Conservation (phyloP, 2,329 filamentous ascomycete species). For the Lecanicillium sp. region DNA sequence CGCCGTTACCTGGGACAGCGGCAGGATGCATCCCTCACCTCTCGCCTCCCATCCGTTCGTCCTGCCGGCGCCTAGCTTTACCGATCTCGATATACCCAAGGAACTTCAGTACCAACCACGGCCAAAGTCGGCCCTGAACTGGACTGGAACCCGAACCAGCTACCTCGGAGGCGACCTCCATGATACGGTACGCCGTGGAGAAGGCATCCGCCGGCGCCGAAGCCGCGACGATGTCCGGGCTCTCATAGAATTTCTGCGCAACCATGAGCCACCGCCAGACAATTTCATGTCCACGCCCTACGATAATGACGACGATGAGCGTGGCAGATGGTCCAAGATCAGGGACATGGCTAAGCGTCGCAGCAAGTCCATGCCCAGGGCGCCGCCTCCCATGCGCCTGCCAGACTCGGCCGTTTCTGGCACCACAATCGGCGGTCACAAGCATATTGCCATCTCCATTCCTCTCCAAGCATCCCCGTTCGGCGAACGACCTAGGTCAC, state of each 20-base stretch:
- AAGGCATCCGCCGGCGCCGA: conserved; percentile 1
- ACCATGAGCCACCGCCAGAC: conserved; percentile 37
- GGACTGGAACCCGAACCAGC: conserved; percentile 6
- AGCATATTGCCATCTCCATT: conserved; percentile 55
- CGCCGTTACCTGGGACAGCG: conserved; percentile 5
- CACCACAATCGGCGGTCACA: conserved; percentile 43
- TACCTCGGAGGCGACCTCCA: conserved; percentile 9
- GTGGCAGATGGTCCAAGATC: conserved; percentile 33
- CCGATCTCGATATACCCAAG: conserved; percentile 5
- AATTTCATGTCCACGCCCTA: conserved; percentile 43
- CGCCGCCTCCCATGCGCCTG: conserved; percentile 28
- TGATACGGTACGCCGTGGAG: background rate
- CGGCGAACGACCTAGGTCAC: conserved; percentile 21
- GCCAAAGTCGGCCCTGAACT: background rate
- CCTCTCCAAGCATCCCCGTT: conserved; percentile 42
- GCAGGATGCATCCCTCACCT: conserved; percentile 7
- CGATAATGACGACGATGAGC: conserved; percentile 19
- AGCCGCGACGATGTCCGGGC: conserved; percentile 21
- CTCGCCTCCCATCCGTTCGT: conserved; percentile 9
- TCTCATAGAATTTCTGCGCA: conserved; percentile 42
- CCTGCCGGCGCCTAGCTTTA: conserved; percentile 6
- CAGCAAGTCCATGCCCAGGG: conserved; percentile 25
- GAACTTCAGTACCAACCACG: conserved; percentile 3
- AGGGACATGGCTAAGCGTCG: conserved; percentile 29
- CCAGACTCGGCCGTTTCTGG: conserved; percentile 50